These are phyloP conservation scores for Amaranthus hypochondriacus DNA, from an alignment of 148 eudicot genomes.

Conservation along the genomic window DNA sequence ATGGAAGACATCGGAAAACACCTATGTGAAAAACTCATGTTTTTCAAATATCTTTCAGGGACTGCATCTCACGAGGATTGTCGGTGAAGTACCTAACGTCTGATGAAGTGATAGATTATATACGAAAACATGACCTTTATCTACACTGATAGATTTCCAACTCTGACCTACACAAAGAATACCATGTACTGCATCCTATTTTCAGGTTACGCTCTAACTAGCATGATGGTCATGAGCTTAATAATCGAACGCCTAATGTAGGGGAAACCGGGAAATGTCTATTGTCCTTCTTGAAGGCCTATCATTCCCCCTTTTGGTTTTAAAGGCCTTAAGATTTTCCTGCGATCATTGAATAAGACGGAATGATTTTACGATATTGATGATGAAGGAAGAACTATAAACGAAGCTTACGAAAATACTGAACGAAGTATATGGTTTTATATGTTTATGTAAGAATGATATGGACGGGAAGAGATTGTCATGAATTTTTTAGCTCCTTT, in stretches of 20 bases:
- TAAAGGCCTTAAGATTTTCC: neutral
- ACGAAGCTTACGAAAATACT: neutral
- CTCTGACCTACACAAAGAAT: neutral
- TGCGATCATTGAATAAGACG: neutral
- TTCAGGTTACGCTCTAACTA: too few species aligned
- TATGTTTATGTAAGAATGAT: neutral
- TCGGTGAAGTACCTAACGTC: slow-evolving; percentile 73
- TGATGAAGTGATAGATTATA: slow-evolving; percentile 74
- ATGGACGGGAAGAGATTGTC: neutral
- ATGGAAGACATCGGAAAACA: neutral
- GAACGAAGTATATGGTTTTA: neutral
- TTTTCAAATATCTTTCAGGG: slow-evolving; percentile 35
- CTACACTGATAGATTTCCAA: slow-evolving; percentile 11
- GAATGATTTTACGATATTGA: neutral
- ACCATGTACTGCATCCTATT: neutral
- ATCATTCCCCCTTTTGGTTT: neutral
- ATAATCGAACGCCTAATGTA: too few species aligned
- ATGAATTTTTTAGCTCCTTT: neutral
- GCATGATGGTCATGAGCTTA: too few species aligned
- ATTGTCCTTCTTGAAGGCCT: too few species aligned
- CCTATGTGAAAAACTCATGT: slow-evolving; percentile 1
- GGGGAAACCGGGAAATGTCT: too few species aligned
- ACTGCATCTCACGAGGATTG: slow-evolving; percentile 64
- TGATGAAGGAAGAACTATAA: neutral
- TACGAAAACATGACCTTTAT: slow-evolving; percentile 51